A percentile compares a stretch with the other conserved stretches of the same genome.
Conservation (phyloP, 192 early-diverging fungal species). For the Funneliformis geosporum region DNA sequence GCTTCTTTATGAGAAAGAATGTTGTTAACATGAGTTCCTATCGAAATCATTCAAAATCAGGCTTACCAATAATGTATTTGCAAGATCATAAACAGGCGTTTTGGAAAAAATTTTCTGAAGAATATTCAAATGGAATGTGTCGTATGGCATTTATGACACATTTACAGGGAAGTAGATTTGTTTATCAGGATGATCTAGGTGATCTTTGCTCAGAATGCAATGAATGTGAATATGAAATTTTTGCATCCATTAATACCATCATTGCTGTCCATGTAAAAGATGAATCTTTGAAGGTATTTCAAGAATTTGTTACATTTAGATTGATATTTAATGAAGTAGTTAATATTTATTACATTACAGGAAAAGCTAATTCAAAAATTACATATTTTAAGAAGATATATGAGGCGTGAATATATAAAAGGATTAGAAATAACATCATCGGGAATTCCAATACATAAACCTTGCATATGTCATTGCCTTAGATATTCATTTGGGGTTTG, state of each 20-base stretch:
- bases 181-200: background rate
- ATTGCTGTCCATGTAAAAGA: background rate
- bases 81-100: background rate
- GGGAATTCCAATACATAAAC: background rate
- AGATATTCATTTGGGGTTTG: background rate
- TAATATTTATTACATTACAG: background rate
- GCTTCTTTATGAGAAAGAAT: background rate
- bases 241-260: background rate
- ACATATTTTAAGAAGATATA: background rate
- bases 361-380: background rate
- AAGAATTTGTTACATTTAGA: no score
- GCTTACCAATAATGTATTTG: background rate
- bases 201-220: background rate
- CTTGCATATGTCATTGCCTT: background rate
- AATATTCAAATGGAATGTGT: background rate
- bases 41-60: background rate
- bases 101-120: conserved; percentile 8
- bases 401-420: background rate
- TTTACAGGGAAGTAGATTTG: background rate
- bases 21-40: conserved; percentile 4
- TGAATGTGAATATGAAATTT: background rate
- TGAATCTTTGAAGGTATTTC: background rate
- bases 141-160: background rate
- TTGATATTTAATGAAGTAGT: background rate
- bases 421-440: background rate